Evolutionary conservation across 1,284 basidiomycete genomes (phyloP).

Genomic region (Cryptococcus sp.): DNA sequence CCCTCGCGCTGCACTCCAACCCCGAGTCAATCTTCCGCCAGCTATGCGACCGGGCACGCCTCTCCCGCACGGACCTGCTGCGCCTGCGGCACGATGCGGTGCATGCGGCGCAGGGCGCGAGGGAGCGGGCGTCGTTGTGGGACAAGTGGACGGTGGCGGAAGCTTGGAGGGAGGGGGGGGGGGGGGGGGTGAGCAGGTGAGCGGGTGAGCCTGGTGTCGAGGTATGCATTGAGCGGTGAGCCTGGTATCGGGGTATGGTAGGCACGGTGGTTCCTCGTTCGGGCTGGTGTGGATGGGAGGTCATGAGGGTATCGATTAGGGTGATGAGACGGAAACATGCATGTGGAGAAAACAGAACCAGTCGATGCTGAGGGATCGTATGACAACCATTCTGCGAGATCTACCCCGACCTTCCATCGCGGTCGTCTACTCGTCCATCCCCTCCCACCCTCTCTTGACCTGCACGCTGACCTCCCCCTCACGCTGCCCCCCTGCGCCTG

Average conservation of each 20-base stretch:
- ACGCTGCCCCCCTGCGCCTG: conserved; percentile 8
- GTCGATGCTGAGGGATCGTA: too few species aligned
- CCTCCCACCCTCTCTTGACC: conserved; percentile 41
- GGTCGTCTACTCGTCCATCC: conserved; percentile 19
- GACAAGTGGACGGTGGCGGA: conserved; percentile 16
- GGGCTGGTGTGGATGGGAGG: too few species aligned
- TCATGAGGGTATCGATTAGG: too few species aligned
- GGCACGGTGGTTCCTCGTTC: too few species aligned
- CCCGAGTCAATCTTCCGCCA: conserved; percentile 41
- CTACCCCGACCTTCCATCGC: too few species aligned
- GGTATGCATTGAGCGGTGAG: not conserved
- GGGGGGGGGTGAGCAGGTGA: not conserved
- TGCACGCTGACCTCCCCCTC: conserved; percentile 41
- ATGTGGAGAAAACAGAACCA: too few species aligned
- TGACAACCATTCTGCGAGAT: too few species aligned
- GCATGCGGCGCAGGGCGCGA: conserved; percentile 9
- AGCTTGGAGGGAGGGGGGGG: conserved; percentile 8
- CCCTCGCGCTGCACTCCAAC: conserved; percentile 43
- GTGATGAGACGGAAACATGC: too few species aligned
- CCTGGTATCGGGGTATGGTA: not conserved
- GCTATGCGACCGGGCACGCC: conserved; percentile 33
- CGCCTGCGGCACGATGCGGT: conserved; percentile 12
- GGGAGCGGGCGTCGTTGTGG: conserved; percentile 11
- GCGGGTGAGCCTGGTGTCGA: not conserved
- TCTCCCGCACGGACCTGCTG: conserved; percentile 8